Base-by-base conservation (phyloP, 352 stramenopile species). In the Phytophthora kernoviae region DNA sequence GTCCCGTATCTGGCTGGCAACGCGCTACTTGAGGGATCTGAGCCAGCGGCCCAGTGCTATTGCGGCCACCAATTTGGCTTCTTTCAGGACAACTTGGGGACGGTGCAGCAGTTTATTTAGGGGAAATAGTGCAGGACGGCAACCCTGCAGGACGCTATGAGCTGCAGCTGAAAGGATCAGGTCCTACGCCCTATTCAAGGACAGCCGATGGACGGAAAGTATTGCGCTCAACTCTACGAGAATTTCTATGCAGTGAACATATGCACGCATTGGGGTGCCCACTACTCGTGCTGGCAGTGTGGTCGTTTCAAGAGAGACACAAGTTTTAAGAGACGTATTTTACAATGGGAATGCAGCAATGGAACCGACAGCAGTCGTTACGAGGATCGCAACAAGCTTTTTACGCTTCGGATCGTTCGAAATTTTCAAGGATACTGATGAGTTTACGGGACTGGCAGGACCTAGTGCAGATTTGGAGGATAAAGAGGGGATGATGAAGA, bases 181-280 rank as follows among this genome's bases (percentile, higher is more conserved):
- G 97, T 0, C 87, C 86, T 49, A 99, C 97, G 2, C 96, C 96
- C 2, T 99, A 96, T 72, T 98, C 94, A 46, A 83, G 97, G 33
- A 90, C 86, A 22, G 96, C 90, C 1, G 96, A 99, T 68, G 96
- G 97, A 33, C 77, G 97, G 20, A 98, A 97, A 61, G 95, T 95
- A 21, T 57, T 91, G 37, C 77, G 97, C 39, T 98, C 93, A 2
- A 98, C 91, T 26, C 85, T 99, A 56, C 83, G 97, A 41, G 97
- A 99, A 83, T 99, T 99, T 62, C 70, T 99, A 4, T 96, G 91
- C 9, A 98, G 83, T 55, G 96, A 99, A 73, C 88, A 97, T 37
- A 98, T 99, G 95, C 87, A 98, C 62, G 83, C 86, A 21, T 77
- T 99, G 0, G 87, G 1, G 85, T 99, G 5, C 87, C 88, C 0